Conservation (phyloP, 495 filamentous ascomycete species). For the Schizothecium vesticola region DNA sequence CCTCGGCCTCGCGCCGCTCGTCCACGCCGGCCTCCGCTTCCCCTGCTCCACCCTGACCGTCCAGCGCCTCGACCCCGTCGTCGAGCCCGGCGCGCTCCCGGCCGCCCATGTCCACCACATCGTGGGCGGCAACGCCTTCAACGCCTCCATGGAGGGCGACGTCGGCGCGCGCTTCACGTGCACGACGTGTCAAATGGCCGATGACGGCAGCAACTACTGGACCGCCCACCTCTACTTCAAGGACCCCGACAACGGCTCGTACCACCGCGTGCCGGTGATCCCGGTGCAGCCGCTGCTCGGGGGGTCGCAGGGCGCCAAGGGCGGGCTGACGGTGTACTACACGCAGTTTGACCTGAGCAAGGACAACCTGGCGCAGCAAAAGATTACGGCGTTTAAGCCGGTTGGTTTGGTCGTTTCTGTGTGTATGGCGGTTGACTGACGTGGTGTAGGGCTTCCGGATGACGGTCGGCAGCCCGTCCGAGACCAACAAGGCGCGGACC, state of each 20-base stretch:
- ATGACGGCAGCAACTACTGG: slow-evolving; percentile 34
- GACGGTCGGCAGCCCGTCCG: slow-evolving; percentile 41
- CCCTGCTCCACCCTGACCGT: slow-evolving; percentile 8
- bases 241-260: slow-evolving; percentile 43
- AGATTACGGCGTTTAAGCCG: slow-evolving; percentile 37
- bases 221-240: slow-evolving; percentile 45
- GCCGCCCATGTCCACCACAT: slow-evolving; percentile 46
- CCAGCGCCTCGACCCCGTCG: slow-evolving; percentile 42
- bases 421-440: no score
- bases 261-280: slow-evolving; percentile 33
- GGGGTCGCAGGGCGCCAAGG: slow-evolving; percentile 37
- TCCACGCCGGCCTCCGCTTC: slow-evolving; percentile 9
- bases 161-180: slow-evolving; percentile 36
- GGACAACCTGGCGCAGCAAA: slow-evolving; percentile 24
- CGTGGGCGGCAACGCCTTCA: slow-evolving; percentile 47
- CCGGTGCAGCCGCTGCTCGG: slow-evolving; percentile 39
- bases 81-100: slow-evolving; percentile 34
- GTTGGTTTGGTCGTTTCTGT: slow-evolving; percentile 16
- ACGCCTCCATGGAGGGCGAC: slow-evolving; percentile 45
- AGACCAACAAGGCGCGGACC: slow-evolving; percentile 26
- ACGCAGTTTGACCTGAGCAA: slow-evolving; percentile 35
- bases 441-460: slow-evolving; percentile 39
- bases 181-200: slow-evolving; percentile 24
- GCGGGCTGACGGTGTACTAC: slow-evolving; percentile 44
- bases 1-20: slow-evolving; percentile 1